phyloP scores from a whole-genome alignment of 2,329 filamentous ascomycete genomes.

The Teratosphaeria destructans region DNA sequence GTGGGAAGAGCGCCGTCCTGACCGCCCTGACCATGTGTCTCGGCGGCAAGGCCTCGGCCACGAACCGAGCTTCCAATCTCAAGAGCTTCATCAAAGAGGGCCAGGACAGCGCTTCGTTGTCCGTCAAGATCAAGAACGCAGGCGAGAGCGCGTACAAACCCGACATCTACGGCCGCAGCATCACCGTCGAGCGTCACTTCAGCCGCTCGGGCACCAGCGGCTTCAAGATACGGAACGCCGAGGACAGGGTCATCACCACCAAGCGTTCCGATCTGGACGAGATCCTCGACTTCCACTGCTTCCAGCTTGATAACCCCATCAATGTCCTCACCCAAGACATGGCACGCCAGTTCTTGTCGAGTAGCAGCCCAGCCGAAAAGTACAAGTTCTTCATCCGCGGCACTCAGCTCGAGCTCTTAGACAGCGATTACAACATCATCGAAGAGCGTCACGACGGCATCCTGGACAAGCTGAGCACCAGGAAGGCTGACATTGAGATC shows the following conservation, averaged over 20 bases:
- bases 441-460: constrained; percentile 68
- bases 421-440: constrained; percentile 80
- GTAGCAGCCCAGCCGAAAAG: constrained; percentile 71
- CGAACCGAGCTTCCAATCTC: constrained; percentile 81
- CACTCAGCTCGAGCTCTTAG: constrained; percentile 83
- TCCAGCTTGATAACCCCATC: constrained; percentile 94
- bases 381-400: constrained; percentile 96
- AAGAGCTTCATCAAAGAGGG: constrained; percentile 90
- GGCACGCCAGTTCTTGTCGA: constrained; percentile 83
- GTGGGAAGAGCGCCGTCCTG: constrained; percentile 90
- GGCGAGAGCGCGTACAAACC: constrained; percentile 75
- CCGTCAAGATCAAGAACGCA: constrained; percentile 83
- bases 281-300: constrained; percentile 81
- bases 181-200: constrained; percentile 87
- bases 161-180: constrained; percentile 71
- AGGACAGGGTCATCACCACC: constrained; percentile 61
- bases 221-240: constrained; percentile 75
- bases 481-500: constrained; percentile 51
- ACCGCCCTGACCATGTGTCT: constrained; percentile 88
- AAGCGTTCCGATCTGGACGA: constrained; percentile 84
- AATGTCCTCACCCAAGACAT: constrained; percentile 94
- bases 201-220: constrained; percentile 61
- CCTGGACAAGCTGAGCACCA: constrained; percentile 50
- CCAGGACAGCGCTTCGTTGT: constrained; percentile 59
- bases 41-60: constrained; percentile 86